Percentiles rank a stretch among this genome's conserved stretches.
Conservation (phyloP, 2,329 filamentous ascomycete species). For the Epichloe sp. region DNA sequence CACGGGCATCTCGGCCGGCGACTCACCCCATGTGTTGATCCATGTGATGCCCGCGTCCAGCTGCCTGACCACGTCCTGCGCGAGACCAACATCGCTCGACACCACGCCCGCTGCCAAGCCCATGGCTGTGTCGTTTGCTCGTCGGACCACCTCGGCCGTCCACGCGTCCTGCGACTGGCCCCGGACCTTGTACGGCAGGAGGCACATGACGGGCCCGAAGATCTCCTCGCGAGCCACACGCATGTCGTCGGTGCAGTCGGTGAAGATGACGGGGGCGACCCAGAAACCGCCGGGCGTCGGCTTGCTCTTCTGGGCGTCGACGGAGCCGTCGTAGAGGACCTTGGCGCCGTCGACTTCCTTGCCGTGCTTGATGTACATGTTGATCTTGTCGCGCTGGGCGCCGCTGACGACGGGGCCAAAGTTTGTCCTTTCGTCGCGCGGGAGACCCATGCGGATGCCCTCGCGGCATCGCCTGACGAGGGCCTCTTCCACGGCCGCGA, state of each 20-base stretch:
- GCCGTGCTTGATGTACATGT: conserved; percentile 64
- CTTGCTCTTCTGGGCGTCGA: conserved; percentile 37
- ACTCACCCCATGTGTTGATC: conserved; percentile 92
- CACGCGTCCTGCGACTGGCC: conserved; percentile 18
- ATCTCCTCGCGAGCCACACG: conserved; percentile 71
- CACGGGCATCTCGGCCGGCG: conserved; percentile 81
- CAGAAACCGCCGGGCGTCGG: conserved; percentile 57
- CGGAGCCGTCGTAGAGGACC: conserved; percentile 57
- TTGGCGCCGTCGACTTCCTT: conserved; percentile 59
- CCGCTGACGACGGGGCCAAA: conserved; percentile 72
- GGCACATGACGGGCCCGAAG: conserved; percentile 76
- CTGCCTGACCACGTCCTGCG: conserved; percentile 56
- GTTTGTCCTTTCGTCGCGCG: conserved; percentile 62
- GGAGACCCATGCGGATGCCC: conserved; percentile 64
- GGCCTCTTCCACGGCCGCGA: conserved; percentile 52
- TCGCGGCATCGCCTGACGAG: conserved; percentile 40
- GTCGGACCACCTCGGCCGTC: conserved; percentile 53
- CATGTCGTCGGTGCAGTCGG: conserved; percentile 75
- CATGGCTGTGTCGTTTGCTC: conserved; percentile 65
- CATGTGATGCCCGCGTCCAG: conserved; percentile 80
- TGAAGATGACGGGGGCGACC: conserved; percentile 75
- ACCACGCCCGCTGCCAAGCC: conserved; percentile 80
- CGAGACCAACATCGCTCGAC: conserved; percentile 58
- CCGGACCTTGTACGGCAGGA: conserved; percentile 54
- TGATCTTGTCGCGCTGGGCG: conserved; percentile 63